Percentiles rank a stretch among this genome's conserved stretches.
These are phyloP conservation scores for Lophiostoma macrostomum DNA, from an alignment of 495 filamentous ascomycete genomes.

Conservation along the genomic window DNA sequence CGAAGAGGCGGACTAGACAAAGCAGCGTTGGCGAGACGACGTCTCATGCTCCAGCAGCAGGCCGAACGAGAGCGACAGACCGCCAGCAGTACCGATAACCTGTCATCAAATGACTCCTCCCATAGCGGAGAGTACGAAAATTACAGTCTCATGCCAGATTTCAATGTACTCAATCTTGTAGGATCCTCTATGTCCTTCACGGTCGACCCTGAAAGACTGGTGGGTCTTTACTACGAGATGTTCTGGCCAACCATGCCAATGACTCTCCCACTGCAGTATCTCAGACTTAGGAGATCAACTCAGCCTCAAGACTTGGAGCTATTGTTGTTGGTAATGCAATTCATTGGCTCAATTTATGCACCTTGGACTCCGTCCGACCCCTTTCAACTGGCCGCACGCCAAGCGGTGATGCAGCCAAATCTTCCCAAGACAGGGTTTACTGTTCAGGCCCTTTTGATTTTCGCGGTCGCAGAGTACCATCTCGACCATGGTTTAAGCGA, in stretches of 20 bases:
- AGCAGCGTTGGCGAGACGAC: constrained; percentile 22
- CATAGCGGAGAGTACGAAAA: constrained; percentile 4
- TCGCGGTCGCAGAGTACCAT: constrained; percentile 18
- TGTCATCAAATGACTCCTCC: constrained; percentile 8
- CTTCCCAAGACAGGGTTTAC: constrained; percentile 6
- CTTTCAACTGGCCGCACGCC: constrained; percentile 11
- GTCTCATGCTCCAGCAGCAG: constrained; percentile 20
- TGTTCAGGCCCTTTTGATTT: constrained; percentile 25
- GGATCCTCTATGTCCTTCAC: constrained; percentile 6
- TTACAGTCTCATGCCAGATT: not conserved
- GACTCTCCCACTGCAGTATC: constrained; percentile 13
- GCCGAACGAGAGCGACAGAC: constrained; percentile 3
- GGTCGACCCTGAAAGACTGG: constrained; percentile 14
- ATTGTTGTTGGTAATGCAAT: constrained; percentile 24
- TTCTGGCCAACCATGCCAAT: constrained; percentile 14
- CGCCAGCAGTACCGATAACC: not conserved
- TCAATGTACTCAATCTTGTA: not conserved
- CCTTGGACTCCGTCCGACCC: constrained; percentile 22
- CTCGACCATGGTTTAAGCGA: constrained; percentile 5
- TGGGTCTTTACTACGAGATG: constrained; percentile 29
- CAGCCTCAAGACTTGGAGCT: constrained; percentile 13
- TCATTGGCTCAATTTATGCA: constrained; percentile 28
- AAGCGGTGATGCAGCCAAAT: not conserved
- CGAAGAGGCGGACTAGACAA: constrained; percentile 31
- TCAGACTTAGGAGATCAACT: constrained; percentile 4